Percentiles rank a stretch among this genome's conserved stretches.
Conservation (phyloP, 78 protist genomes). For the Dictyostelium firmibasis region DNA sequence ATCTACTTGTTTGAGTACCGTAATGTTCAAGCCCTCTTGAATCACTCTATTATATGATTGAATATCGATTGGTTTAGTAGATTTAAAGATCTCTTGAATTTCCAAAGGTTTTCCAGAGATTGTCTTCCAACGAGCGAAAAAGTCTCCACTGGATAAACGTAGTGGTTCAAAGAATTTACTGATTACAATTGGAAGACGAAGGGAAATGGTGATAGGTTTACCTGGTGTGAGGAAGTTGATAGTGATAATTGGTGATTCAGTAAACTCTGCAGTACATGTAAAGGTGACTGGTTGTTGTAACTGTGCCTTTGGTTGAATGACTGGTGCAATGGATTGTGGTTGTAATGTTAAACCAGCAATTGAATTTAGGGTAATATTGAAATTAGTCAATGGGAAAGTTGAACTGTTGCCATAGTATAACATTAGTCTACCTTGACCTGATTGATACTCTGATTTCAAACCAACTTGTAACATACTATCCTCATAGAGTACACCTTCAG, state of each 20-base stretch:
- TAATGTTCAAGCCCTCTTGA: constrained; percentile 56
- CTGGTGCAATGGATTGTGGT: constrained; percentile 79
- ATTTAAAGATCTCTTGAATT: constrained; percentile 71
- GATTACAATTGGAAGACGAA: constrained; percentile 72
- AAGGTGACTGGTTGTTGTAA: constrained; percentile 73
- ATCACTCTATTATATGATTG: neutral
- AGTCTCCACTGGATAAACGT: constrained; percentile 52
- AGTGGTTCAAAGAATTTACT: constrained; percentile 78
- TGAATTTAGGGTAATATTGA: constrained; percentile 20
- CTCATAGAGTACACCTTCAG: constrained; percentile 85
- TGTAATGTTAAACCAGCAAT: neutral
- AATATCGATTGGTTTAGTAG: constrained; percentile 64
- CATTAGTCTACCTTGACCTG: constrained; percentile 67
- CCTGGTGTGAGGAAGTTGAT: constrained; percentile 70
- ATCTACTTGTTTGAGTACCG: constrained; percentile 82
- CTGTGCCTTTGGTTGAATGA: constrained; percentile 79
- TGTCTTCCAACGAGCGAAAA: constrained; percentile 78
- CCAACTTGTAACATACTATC: constrained; percentile 85
- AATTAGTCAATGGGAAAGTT: constrained; percentile 38
- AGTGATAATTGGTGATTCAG: constrained; percentile 53
- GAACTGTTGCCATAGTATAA: constrained; percentile 79
- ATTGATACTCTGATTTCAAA: constrained; percentile 69
- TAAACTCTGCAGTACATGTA: constrained; percentile 44
- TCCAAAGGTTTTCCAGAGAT: constrained; percentile 75
- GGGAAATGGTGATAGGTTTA: constrained; percentile 32